Percentiles rank a stretch among this genome's conserved stretches.
These are phyloP conservation scores for Phylloporus scabripes DNA, from an alignment of 768 basidiomycete genomes.

Conservation along the genomic window DNA sequence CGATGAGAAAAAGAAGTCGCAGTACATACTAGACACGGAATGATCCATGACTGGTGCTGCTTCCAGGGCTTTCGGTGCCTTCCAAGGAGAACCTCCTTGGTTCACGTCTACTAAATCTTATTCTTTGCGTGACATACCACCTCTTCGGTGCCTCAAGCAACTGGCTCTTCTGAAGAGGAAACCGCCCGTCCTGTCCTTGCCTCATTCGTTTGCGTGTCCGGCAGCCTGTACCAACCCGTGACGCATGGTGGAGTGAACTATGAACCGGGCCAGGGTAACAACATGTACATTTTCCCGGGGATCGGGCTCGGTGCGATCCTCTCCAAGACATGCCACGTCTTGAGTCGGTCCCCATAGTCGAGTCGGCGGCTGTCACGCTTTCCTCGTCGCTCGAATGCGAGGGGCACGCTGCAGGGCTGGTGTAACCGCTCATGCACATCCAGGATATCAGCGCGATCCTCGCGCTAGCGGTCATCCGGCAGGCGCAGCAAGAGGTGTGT, in stretches of 20 bases:
- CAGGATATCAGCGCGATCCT: constrained; percentile 61
- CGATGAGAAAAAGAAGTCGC: no score
- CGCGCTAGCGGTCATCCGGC: constrained; percentile 55
- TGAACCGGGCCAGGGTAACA: constrained; percentile 76
- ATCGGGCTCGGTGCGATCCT: constrained; percentile 61
- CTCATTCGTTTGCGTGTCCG: constrained; percentile 69
- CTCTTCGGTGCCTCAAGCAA: constrained; percentile 25
- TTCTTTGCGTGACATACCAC: constrained; percentile 30
- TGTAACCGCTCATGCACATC: constrained; percentile 67
- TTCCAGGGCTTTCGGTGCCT: not conserved
- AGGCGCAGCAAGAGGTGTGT: constrained; percentile 59
- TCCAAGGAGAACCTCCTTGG: not conserved
- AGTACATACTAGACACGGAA: not conserved
- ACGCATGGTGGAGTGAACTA: constrained; percentile 42
- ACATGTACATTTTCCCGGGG: constrained; percentile 67
- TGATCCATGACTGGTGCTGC: constrained; percentile 15
- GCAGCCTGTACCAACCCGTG: constrained; percentile 59
- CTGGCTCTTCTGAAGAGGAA: constrained; percentile 25
- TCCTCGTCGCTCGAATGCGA: constrained; percentile 50
- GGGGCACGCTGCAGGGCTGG: constrained; percentile 48
- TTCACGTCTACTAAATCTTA: constrained; percentile 5
- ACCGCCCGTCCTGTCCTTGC: constrained; percentile 11
- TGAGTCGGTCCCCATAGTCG: constrained; percentile 68
- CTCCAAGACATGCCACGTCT: constrained; percentile 51
- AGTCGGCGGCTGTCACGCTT: constrained; percentile 58